These are phyloP conservation scores for Gastrolobium bilobum DNA, from an alignment of 306 rosid genomes.

Conservation along the genomic window DNA sequence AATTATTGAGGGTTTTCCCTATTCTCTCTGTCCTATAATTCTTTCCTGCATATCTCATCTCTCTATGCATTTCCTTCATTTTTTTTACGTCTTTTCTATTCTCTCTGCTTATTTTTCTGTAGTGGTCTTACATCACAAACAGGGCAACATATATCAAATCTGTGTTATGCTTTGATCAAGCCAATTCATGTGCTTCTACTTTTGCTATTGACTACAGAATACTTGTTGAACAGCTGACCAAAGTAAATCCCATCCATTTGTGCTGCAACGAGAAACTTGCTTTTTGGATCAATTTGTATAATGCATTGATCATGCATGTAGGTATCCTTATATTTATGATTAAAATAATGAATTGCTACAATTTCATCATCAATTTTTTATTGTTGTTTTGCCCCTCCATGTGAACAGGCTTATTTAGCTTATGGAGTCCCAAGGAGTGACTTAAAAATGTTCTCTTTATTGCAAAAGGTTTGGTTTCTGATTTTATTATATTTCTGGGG, in stretches of 20 bases:
- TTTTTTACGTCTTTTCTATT: too few species aligned
- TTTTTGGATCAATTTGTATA: slow-evolving; percentile 83
- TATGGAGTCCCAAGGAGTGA: slow-evolving; percentile 89
- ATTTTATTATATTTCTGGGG: slow-evolving; percentile 9
- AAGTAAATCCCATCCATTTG: slow-evolving; percentile 73
- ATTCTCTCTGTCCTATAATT: too few species aligned
- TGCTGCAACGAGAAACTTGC: slow-evolving; percentile 73
- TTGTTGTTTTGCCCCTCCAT: not conserved
- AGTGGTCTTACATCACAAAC: not conserved
- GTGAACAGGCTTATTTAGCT: slow-evolving; percentile 78
- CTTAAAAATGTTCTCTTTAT: slow-evolving; percentile 75
- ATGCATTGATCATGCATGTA: slow-evolving; percentile 85
- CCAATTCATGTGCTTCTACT: slow-evolving; percentile 5
- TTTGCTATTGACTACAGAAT: slow-evolving; percentile 56
- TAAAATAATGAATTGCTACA: slow-evolving; percentile 9
- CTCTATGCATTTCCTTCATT: not conserved
- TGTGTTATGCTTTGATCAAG: slow-evolving; percentile 3
- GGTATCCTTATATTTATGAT: slow-evolving; percentile 38
- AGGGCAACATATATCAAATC: not conserved
- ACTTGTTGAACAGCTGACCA: slow-evolving; percentile 83
- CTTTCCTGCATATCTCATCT: not conserved
- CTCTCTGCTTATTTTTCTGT: not conserved
- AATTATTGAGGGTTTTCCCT: too few species aligned
- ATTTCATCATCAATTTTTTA: not conserved
- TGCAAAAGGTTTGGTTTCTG: slow-evolving; percentile 74